phyloP scores from a whole-genome alignment of 306 rosid genomes.

The Lagenaria siceraria region DNA sequence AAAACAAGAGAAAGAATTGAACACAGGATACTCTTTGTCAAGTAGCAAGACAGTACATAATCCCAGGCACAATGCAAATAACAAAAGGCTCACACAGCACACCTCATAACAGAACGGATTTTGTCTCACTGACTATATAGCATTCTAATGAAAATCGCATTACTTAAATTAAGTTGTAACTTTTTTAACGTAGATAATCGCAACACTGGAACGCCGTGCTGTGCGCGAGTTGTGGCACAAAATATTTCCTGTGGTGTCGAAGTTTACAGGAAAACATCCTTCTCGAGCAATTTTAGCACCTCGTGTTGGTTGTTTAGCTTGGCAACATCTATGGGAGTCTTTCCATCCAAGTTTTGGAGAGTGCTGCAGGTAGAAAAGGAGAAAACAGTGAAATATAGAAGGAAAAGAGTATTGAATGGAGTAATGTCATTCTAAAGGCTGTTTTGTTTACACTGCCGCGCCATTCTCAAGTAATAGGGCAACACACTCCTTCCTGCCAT shows the following conservation, averaged over 20 bases:
- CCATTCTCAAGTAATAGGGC: conserved; percentile 86
- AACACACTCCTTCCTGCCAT: conserved; percentile 96
- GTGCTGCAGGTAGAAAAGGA: conserved; percentile 46
- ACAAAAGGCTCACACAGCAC: background rate
- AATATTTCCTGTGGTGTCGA: background rate
- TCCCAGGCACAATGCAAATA: background rate
- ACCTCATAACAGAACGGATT: background rate
- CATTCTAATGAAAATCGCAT: conserved; percentile 2
- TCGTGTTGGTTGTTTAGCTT: conserved; percentile 87
- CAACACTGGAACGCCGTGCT: conserved; percentile 1
- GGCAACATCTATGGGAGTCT: conserved; percentile 95
- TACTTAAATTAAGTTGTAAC: background rate
- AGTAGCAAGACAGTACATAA: conserved; percentile 1
- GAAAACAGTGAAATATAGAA: background rate
- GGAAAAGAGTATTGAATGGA: background rate
- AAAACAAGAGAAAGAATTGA: conserved; percentile 7
- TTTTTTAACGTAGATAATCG: background rate
- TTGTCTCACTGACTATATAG: background rate
- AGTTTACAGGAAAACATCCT: conserved; percentile 81
- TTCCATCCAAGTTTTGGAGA: conserved; percentile 90
- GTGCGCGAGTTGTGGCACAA: background rate
- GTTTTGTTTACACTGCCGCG: conserved; percentile 67
- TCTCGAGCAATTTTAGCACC: conserved; percentile 88
- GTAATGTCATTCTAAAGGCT: background rate
- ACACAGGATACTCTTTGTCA: background rate